Conservation (phyloP, 164 flowering plant species). For the Euptelea pleiosperma region DNA sequence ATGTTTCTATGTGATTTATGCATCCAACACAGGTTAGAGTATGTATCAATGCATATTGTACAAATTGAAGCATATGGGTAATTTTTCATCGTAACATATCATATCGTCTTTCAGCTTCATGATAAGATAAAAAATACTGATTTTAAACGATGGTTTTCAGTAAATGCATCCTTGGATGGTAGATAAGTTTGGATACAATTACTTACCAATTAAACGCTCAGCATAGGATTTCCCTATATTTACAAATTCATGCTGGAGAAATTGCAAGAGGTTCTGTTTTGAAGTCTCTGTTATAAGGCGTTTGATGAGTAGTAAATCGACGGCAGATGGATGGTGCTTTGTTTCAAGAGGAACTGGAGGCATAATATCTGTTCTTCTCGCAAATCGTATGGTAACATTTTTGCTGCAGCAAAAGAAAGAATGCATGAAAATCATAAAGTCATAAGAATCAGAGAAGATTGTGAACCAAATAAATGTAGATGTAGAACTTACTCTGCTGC, state of each 20-base stretch:
- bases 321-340: constrained; percentile 96
- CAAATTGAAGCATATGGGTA: too few species aligned
- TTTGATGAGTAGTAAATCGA: constrained; percentile 86
- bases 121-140: too few species aligned
- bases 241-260: constrained; percentile 97
- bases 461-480: neutral
- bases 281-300: constrained; percentile 88
- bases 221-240: constrained; percentile 83
- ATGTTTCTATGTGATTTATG: too few species aligned
- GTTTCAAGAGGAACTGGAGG: constrained; percentile 96
- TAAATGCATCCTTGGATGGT: neutral
- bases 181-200: neutral
- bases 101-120: too few species aligned
- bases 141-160: too few species aligned
- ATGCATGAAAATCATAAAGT: neutral
- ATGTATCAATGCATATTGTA: too few species aligned
- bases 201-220: constrained; percentile 80
- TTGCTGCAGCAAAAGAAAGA: constrained; percentile 49
- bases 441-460: neutral
- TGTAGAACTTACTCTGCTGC: constrained; percentile 63
- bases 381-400: constrained; percentile 75
- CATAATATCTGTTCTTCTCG: constrained; percentile 94
- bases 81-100: too few species aligned
- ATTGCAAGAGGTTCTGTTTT: constrained; percentile 79
- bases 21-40: too few species aligned